Percentiles rank a stretch among this genome's conserved stretches.
phyloP scores from a whole-genome alignment of 441 rosid species.

The Eruca vesicaria region DNA sequence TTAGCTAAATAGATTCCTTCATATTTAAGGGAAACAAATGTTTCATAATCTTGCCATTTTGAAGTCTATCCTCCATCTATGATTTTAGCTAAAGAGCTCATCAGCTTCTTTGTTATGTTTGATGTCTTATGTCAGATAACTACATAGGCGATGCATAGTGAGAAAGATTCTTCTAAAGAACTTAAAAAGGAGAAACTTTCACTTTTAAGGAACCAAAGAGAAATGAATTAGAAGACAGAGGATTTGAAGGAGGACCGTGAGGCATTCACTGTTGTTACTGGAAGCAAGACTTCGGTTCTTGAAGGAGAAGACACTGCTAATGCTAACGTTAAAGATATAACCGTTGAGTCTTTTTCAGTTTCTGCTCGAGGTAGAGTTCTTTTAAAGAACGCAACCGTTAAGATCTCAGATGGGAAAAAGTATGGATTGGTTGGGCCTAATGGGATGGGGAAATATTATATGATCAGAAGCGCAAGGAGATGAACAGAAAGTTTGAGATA shows the following conservation, averaged over 20 bases:
- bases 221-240: slow-evolving; percentile 66
- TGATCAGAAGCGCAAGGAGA: slow-evolving; percentile 75
- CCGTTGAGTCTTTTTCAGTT: slow-evolving; percentile 81
- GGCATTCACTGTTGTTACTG: slow-evolving; percentile 90
- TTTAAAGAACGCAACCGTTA: slow-evolving; percentile 72
- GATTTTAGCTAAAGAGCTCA: no score
- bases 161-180: no score
- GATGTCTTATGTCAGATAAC: no score
- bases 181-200: slow-evolving; percentile 43
- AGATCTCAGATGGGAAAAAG: slow-evolving; percentile 91
- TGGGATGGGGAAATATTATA: slow-evolving; percentile 86
- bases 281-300: slow-evolving; percentile 74
- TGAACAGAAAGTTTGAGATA: slow-evolving; percentile 61
- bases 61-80: no score
- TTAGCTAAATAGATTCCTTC: no score
- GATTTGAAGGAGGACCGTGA: slow-evolving; percentile 85
- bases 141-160: no score
- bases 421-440: slow-evolving; percentile 94
- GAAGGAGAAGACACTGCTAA: slow-evolving; percentile 77
- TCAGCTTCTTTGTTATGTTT: no score
- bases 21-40: no score
- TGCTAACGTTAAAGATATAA: slow-evolving; percentile 85
- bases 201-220: slow-evolving; percentile 77
- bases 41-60: no score
- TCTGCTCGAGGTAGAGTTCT: slow-evolving; percentile 90